These are phyloP conservation scores for Trichosanthes cucumerina DNA, from an alignment of 306 rosid genomes.

Conservation along the genomic window DNA sequence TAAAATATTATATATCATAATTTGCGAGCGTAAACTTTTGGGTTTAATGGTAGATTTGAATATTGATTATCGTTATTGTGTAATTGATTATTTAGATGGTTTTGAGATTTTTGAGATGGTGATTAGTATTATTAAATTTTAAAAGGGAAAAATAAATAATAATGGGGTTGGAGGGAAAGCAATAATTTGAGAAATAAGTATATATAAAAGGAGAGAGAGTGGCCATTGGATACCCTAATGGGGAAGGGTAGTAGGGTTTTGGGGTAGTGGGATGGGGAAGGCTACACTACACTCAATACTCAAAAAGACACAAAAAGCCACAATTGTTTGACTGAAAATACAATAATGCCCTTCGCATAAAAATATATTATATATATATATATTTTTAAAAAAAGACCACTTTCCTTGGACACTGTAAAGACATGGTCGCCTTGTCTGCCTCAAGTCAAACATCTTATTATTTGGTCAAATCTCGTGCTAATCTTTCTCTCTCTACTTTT, in stretches of 20 bases:
- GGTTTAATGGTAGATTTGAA: no score
- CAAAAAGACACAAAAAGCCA: not conserved
- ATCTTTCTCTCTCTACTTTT: not conserved
- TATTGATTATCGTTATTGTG: not conserved
- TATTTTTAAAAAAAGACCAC: not conserved
- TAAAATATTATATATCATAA: no score
- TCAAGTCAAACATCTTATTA: constrained; percentile 21
- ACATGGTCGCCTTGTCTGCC: constrained; percentile 50
- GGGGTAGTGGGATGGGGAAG: not conserved
- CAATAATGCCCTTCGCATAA: not conserved
- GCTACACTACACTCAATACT: not conserved
- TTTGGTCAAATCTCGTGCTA: constrained; percentile 46
- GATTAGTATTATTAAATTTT: not conserved
- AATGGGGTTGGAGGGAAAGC: not conserved
- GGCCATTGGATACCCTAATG: constrained; percentile 2
- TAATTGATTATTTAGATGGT: not conserved
- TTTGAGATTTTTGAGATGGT: not conserved
- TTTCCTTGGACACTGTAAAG: constrained; percentile 37
- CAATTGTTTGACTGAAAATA: not conserved
- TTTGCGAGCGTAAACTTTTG: no score
- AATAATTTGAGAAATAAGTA: not conserved
- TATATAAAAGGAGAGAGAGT: not conserved
- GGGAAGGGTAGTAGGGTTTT: not conserved
- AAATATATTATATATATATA: not conserved
- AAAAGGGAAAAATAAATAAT: not conserved